Evolutionary conservation across 257 asterid species (phyloP).

Genomic region (Solanum acaule): DNA sequence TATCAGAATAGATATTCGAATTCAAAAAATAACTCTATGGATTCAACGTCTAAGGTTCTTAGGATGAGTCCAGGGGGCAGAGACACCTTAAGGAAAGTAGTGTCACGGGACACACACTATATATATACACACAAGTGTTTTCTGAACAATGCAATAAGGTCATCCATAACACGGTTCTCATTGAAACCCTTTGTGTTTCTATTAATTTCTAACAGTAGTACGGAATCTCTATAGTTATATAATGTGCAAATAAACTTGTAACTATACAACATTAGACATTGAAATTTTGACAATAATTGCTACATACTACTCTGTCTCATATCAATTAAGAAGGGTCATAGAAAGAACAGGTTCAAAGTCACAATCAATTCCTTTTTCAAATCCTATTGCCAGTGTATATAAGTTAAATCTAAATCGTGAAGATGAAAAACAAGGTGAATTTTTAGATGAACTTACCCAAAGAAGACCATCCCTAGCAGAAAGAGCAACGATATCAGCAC

Average conservation of each 20-base stretch:
- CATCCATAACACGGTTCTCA: background rate
- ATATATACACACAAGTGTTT: background rate
- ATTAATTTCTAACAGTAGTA: too few species aligned
- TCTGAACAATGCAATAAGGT: background rate
- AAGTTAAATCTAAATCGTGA: background rate
- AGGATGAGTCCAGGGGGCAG: fast-evolving
- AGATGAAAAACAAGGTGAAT: background rate
- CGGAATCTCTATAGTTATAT: too few species aligned
- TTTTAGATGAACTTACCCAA: slow-evolving; percentile 30
- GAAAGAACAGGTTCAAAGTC: too few species aligned
- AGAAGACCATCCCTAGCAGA: slow-evolving; percentile 66
- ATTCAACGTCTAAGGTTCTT: background rate
- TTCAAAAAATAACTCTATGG: background rate
- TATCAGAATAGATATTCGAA: too few species aligned
- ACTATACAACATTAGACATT: background rate
- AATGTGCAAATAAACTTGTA: background rate
- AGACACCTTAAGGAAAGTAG: background rate
- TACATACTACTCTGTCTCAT: background rate
- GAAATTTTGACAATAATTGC: fast-evolving
- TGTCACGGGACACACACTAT: background rate
- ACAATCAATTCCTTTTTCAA: too few species aligned
- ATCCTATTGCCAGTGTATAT: background rate
- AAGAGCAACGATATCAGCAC: slow-evolving; percentile 84
- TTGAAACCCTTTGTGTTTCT: background rate
- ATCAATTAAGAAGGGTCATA: too few species aligned